Evolutionary conservation across 108 stramenopile genomes (phyloP).

Genomic region (Discostella pseudostelligera): DNA sequence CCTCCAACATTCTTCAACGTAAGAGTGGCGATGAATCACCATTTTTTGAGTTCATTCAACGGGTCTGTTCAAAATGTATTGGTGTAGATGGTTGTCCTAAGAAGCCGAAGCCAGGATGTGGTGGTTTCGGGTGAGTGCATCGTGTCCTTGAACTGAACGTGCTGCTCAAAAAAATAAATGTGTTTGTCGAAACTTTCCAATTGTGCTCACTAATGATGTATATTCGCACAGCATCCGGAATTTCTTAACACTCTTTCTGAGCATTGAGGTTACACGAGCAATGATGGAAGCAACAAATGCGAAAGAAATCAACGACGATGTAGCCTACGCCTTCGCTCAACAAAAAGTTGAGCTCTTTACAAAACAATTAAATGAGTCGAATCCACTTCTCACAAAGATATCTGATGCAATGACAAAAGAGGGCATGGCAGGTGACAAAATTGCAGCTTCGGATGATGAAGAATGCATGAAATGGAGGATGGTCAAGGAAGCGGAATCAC

Average conservation of each 20-base stretch:
- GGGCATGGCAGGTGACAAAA: conserved; percentile 38
- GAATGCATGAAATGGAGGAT: conserved; percentile 22
- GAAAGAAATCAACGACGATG: conserved; percentile 40
- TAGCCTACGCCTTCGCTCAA: conserved; percentile 28
- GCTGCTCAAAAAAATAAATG: no score
- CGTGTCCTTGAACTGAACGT: no score
- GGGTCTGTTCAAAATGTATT: conserved; percentile 74
- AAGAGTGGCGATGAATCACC: conserved; percentile 76
- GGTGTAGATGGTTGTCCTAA: conserved; percentile 65
- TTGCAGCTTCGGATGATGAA: conserved; percentile 18
- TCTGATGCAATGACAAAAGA: conserved; percentile 88
- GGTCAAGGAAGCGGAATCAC: conserved; percentile 43
- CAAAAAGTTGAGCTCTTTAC: conserved; percentile 71
- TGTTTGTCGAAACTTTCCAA: no score
- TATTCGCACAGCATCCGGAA: conserved; percentile 63
- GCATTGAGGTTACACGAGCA: conserved; percentile 86
- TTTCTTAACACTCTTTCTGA: conserved; percentile 85
- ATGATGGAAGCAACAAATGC: conserved; percentile 71
- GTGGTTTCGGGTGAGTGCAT: conserved; percentile 73
- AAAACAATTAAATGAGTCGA: conserved; percentile 82
- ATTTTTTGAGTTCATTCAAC: conserved; percentile 89
- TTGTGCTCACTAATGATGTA: not conserved
- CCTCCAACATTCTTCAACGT: conserved; percentile 74
- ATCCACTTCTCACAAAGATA: conserved; percentile 84
- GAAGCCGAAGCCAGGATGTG: conserved; percentile 79